These are phyloP conservation scores for Silene coronaria DNA, from an alignment of 179 eudicot species.

Conservation along the genomic window DNA sequence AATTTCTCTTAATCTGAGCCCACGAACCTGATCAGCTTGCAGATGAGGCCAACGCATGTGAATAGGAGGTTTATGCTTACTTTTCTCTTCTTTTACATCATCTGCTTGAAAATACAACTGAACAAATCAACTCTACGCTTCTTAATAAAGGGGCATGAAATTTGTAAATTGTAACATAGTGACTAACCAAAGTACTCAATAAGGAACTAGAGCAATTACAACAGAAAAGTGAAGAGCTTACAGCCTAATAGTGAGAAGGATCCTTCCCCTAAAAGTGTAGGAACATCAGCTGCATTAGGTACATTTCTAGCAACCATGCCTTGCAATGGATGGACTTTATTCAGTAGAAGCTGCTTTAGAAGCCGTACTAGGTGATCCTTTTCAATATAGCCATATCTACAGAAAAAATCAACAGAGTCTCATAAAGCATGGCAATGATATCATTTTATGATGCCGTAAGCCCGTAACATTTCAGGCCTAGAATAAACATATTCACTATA, in stretches of 20 bases:
- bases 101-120: constrained; percentile 34
- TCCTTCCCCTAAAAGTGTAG: constrained; percentile 85
- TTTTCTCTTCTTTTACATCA: constrained; percentile 40
- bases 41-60: constrained; percentile 88
- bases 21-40: constrained; percentile 81
- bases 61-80: constrained; percentile 38
- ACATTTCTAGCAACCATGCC: constrained; percentile 40
- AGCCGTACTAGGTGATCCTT: constrained; percentile 87
- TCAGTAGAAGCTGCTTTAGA: constrained; percentile 62
- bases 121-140: constrained; percentile 7
- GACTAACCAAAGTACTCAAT: constrained; percentile 6
- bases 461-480: background rate
- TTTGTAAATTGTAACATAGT: background rate
- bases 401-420: constrained; percentile 16
- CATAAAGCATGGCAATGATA: background rate
- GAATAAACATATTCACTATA: background rate
- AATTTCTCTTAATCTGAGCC: constrained; percentile 77
- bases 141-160: background rate
- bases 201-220: background rate
- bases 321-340: constrained; percentile 39
- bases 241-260: constrained; percentile 72
- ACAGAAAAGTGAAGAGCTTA: constrained; percentile 29
- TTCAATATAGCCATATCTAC: constrained; percentile 70
- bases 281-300: constrained; percentile 75
- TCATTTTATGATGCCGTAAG: background rate